Evolutionary conservation across 2,329 filamentous ascomycete genomes (phyloP).

Genomic region (Aureobasidium lini): DNA sequence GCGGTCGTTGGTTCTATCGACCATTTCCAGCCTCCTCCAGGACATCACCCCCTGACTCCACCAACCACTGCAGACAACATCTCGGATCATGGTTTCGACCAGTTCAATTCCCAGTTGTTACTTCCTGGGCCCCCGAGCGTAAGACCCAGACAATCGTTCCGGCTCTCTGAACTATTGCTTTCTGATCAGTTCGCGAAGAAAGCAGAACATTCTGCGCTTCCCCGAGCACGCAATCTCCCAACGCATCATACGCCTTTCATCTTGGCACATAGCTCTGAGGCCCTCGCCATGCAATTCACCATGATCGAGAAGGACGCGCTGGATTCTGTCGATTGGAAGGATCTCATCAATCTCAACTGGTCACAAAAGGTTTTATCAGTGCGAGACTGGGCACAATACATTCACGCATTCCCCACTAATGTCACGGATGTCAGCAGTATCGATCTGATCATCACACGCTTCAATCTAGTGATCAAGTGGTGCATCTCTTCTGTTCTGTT

Average conservation of each 20-base stretch:
- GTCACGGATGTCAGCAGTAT: conserved; percentile 56
- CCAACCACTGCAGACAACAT: conserved; percentile 32
- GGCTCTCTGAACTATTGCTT: conserved; percentile 2
- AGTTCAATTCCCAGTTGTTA: background rate
- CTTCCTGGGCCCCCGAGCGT: background rate
- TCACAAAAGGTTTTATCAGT: conserved; percentile 48
- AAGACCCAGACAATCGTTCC: background rate
- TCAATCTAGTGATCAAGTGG: conserved; percentile 87
- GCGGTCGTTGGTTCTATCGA: conserved; percentile 21
- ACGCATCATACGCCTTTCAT: conserved; percentile 65
- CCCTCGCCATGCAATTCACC: conserved; percentile 75
- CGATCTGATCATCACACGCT: conserved; percentile 76
- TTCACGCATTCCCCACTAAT: conserved; percentile 37
- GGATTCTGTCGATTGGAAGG: conserved; percentile 82
- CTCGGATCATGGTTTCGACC: background rate
- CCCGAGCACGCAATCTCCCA: conserved; percentile 5
- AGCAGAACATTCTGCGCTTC: conserved; percentile 6
- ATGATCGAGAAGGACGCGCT: conserved; percentile 80
- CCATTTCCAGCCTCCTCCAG: conserved; percentile 24
- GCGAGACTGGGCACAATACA: conserved; percentile 68
- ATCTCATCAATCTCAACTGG: conserved; percentile 77
- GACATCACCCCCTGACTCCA: conserved; percentile 36
- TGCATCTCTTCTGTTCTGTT: conserved; percentile 71
- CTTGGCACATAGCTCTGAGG: conserved; percentile 69
- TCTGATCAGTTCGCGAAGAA: conserved; percentile 4